Evolutionary conservation across 2,329 filamentous ascomycete genomes (phyloP).

Genomic region (Penicillium aurantiogriseum): DNA sequence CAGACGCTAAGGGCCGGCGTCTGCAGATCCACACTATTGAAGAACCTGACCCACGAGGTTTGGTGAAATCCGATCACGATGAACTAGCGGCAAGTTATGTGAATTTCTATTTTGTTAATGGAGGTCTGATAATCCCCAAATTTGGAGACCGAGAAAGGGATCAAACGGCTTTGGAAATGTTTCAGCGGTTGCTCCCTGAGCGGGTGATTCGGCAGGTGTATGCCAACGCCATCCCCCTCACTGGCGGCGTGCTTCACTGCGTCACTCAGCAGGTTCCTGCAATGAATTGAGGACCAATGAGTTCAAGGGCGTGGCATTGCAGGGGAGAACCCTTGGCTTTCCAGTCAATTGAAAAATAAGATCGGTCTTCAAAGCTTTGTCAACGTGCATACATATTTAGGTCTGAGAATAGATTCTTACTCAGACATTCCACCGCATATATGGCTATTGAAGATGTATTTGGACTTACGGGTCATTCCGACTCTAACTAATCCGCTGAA

Average conservation of each 20-base stretch:
- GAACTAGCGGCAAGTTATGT: slow-evolving; percentile 27
- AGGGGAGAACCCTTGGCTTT: not conserved
- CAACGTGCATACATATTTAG: not conserved
- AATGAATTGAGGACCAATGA: not conserved
- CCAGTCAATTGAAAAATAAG: not conserved
- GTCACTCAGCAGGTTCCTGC: slow-evolving; percentile 28
- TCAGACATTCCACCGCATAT: not conserved
- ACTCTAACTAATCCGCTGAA: not conserved
- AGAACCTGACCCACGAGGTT: slow-evolving; percentile 21
- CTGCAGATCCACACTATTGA: slow-evolving; percentile 24
- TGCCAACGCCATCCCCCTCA: slow-evolving; percentile 27
- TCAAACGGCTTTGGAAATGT: slow-evolving; percentile 21
- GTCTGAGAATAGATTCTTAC: not conserved
- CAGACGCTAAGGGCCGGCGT: slow-evolving; percentile 25
- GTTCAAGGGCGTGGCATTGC: not conserved
- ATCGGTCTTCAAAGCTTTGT: not conserved
- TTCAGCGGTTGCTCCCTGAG: slow-evolving; percentile 23
- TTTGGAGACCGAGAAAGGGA: slow-evolving; percentile 27
- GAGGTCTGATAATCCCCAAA: slow-evolving; percentile 28
- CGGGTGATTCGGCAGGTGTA: slow-evolving; percentile 26
- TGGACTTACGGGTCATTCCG: not conserved
- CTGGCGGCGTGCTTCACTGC: slow-evolving; percentile 32
- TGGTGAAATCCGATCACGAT: slow-evolving; percentile 13
- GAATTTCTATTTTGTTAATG: slow-evolving; percentile 34
- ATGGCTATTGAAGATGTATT: not conserved